Base-by-base conservation (phyloP, 2,329 filamentous ascomycete genomes). In the Zymoseptoria pseudotritici region DNA sequence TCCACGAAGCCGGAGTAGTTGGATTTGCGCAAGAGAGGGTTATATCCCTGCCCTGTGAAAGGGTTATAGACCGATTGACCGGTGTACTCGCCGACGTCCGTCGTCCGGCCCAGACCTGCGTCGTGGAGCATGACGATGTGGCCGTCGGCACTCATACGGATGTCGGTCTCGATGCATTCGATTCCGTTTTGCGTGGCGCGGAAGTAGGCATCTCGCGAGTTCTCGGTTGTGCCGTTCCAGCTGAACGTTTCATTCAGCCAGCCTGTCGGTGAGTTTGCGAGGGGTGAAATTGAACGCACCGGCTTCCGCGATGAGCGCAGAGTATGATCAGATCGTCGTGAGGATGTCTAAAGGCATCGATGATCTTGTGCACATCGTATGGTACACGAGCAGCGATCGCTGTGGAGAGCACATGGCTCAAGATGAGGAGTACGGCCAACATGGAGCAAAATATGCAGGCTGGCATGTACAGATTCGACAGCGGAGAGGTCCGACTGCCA, bases 191-290 rank as follows among this genome's bases (percentile, higher is more conserved):
- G 36, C 11, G 36, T 42, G 29, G 64, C 64, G 17, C 64, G 60
- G 49, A 64, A 66, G 58, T 64, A 64, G 21, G 62, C 55, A 55
- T 66, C 62, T 22, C 62, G 51, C 19, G 64, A 64, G 52, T 66
- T 66, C 24, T 66, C 64, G n/a, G 64, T 53, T 2, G 64, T 66
- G 31, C 62, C 62, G 42, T 66, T 66, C 64, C 64, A 66, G 24
- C 60, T 65, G 53, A 22, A 20, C 20, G 19, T 58, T 21, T 19
- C 7, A 5, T 20, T 58, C 29, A 61, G 52, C 19, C 17, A 5
- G 11, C 11, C 36, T 42, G 2, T 2, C 11, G 36, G 20, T 51
- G 19, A 49, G 36, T 11, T 11, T 42, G 36, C 11, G 2, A 42
- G 36, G 10, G 2, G 11, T 42, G 36, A n/a, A 22, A 19, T 20